phyloP scores from a whole-genome alignment of 805 yeast species.

The Priceomyces carsonii region DNA sequence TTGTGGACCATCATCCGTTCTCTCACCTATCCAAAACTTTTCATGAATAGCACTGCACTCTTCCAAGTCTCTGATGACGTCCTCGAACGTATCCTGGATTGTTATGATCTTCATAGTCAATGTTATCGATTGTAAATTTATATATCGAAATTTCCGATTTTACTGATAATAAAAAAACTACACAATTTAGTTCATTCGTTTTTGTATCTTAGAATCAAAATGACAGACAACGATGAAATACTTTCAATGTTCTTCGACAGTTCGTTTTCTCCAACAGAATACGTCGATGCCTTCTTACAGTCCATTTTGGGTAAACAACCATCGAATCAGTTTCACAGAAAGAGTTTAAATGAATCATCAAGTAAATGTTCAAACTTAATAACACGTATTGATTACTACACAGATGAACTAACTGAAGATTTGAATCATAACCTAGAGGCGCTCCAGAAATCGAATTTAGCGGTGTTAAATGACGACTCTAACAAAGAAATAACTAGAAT shows the following conservation, averaged over 20 bases:
- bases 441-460: slow-evolving; percentile 41
- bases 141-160: not conserved
- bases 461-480: slow-evolving; percentile 24
- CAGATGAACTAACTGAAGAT: slow-evolving; percentile 52
- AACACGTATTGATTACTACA: slow-evolving; percentile 61
- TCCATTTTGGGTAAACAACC: slow-evolving; percentile 23
- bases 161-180: no score
- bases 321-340: slow-evolving; percentile 16
- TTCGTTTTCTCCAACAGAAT: slow-evolving; percentile 63
- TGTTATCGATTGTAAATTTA: not conserved
- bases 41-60: slow-evolving; percentile 23
- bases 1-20: slow-evolving; percentile 20
- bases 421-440: slow-evolving; percentile 51
- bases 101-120: slow-evolving; percentile 21
- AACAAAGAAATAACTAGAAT: slow-evolving; percentile 51
- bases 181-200: no score
- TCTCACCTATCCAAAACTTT: slow-evolving; percentile 45
- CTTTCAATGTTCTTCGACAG: slow-evolving; percentile 69
- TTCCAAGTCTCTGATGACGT: slow-evolving; percentile 40
- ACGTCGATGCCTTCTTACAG: slow-evolving; percentile 61
- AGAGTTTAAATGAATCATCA: slow-evolving; percentile 42
- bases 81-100: slow-evolving; percentile 49
- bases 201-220: not conserved
- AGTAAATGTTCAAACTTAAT: slow-evolving; percentile 51
- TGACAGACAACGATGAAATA: slow-evolving; percentile 32